Base-by-base conservation (phyloP, 164 flowering plant species). In the Kingdonia uniflora region DNA sequence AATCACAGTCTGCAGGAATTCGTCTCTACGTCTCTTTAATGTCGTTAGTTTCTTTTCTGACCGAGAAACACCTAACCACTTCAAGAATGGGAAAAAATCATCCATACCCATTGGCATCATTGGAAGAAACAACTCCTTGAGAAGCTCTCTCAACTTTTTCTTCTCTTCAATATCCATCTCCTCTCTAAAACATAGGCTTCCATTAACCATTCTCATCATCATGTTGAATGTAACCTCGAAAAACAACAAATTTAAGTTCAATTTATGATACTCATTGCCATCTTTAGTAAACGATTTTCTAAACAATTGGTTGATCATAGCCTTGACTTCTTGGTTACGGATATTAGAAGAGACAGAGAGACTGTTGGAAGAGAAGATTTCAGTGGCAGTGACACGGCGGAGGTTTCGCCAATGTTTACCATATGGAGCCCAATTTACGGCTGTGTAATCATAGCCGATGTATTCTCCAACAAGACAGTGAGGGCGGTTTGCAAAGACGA, bases 61-160 rank as follows among this genome's bases (percentile, higher is more conserved):
- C 41, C 39, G 16, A 26, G n/a, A 11, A n/a, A 14, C 19, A 29
- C 14, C 40, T 26, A 51, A 14, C 39, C 41, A 51, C 54, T 51
- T 51, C 41, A 51, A 29, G 17, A 51, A 15, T 0, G 54, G 54
- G 14, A 51, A 35, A 17, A 29, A 51, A 20, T 51, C 54, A 15
- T 19, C 41, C 13, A 19, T 7, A 15, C 14, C 41, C 37, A 51
- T 24, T 11, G 14, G 12, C 40, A 16, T 14, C 2, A 0, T 26
- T 15, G 54, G 20, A 16, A 29, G 17, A 33, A 29, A 35, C 17
- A 10, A 17, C 10, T 16, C 35, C 12, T 39, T 51, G 7, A 51
- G 17, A 19, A 47, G 50, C 40, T 17, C 19, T 2, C 17, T n/a
- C 13, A 51, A 26, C 41, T 12, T n/a, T 2, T 33, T 26, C 17